Evolutionary conservation across 129 eudicot genomes (phyloP).

Genomic region (Oenanthe sinensis): DNA sequence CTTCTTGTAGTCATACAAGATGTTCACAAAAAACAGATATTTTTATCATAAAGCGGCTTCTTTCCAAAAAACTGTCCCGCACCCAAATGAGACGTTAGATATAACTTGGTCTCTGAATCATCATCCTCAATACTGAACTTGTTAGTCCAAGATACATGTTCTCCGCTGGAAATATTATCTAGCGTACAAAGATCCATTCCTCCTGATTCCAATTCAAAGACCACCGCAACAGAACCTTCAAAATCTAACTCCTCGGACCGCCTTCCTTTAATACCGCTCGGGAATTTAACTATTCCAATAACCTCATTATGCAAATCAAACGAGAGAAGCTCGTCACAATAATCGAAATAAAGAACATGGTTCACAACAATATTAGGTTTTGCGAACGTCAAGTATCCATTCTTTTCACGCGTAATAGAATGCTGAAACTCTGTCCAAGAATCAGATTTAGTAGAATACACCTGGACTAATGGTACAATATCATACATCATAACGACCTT

Average conservation of each 20-base stretch:
- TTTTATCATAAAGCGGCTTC: too few relatives aligned
- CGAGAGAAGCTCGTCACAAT: background rate
- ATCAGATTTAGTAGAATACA: background rate
- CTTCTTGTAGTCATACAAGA: too few relatives aligned
- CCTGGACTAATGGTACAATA: background rate
- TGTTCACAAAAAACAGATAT: too few relatives aligned
- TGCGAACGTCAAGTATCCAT: too few relatives aligned
- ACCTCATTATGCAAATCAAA: too few relatives aligned
- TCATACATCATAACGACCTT: background rate
- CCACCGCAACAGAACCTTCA: background rate
- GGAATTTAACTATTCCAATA: background rate
- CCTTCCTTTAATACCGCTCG: background rate
- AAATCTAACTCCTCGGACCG: background rate
- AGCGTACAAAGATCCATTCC: background rate
- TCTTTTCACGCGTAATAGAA: too few relatives aligned
- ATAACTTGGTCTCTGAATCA: too few relatives aligned
- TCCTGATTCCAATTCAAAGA: background rate
- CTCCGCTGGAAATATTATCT: background rate
- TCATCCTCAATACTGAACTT: background rate
- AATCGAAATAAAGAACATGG: background rate
- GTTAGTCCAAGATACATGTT: background rate
- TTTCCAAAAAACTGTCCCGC: too few relatives aligned
- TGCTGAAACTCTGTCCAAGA: background rate
- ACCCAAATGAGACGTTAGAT: too few relatives aligned
- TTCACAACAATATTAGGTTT: too few relatives aligned